Percentiles rank a stretch among this genome's conserved stretches.
Evolutionary conservation across 2,329 filamentous ascomycete species (phyloP).

Genomic region (Podosphaera fusca): DNA sequence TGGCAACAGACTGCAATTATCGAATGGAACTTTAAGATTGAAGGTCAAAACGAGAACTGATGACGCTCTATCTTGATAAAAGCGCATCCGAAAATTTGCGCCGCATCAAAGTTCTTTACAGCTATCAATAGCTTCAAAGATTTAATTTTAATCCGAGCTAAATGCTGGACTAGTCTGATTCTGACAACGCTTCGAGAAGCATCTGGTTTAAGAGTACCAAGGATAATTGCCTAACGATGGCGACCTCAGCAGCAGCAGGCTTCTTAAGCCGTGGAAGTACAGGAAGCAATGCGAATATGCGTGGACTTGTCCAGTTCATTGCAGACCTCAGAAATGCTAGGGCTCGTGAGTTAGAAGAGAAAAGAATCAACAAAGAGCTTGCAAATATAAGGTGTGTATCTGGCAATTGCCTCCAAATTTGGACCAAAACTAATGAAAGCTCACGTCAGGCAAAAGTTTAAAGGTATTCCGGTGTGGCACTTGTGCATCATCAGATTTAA

Average conservation of each 20-base stretch:
- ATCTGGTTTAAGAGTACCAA: too few relatives aligned
- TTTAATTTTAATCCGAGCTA: too few relatives aligned
- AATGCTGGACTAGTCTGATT: too few relatives aligned
- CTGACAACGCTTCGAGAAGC: too few relatives aligned
- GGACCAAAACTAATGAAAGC: background rate
- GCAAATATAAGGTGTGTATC: slow-evolving; percentile 64
- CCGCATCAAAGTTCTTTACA: too few relatives aligned
- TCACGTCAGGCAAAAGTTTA: slow-evolving; percentile 62
- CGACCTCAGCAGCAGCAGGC: slow-evolving; percentile 21
- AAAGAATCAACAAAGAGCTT: slow-evolving; percentile 97
- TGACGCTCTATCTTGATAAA: too few relatives aligned
- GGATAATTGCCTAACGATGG: slow-evolving; percentile 7
- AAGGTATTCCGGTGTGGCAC: slow-evolving; percentile 26
- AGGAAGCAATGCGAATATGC: slow-evolving; percentile 43
- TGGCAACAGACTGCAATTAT: too few relatives aligned
- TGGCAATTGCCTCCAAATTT: background rate
- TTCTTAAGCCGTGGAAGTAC: slow-evolving; percentile 40
- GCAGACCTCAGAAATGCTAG: slow-evolving; percentile 86
- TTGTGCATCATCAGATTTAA: background rate
- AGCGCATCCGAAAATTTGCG: too few relatives aligned
- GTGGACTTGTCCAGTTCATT: slow-evolving; percentile 91
- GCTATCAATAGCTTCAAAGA: too few relatives aligned
- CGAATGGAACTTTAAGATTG: too few relatives aligned
- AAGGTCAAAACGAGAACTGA: too few relatives aligned
- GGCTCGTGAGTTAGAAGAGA: slow-evolving; percentile 89